phyloP scores from a whole-genome alignment of 2,329 filamentous ascomycete species.

The Nannizziopsis arthrosporioides region DNA sequence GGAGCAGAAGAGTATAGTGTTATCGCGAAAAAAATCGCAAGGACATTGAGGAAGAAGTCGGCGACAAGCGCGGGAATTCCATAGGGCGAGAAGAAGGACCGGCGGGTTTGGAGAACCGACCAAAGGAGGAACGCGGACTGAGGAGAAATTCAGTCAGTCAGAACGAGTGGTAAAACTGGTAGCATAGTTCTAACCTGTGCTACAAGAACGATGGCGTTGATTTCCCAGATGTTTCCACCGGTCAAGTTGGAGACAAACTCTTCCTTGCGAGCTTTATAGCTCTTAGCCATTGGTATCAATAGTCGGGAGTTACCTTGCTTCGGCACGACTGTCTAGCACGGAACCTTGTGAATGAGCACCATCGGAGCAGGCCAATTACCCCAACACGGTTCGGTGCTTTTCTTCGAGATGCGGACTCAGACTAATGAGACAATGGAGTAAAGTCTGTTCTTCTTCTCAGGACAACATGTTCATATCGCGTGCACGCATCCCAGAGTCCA shows the following conservation, averaged over 20 bases:
- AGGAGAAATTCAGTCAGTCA: constrained; percentile 14
- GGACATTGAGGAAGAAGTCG: constrained; percentile 82
- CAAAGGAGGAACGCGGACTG: constrained; percentile 75
- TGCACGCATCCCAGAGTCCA: too few species aligned
- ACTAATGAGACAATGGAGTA: too few species aligned
- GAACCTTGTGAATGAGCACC: too few species aligned
- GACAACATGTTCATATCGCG: too few species aligned
- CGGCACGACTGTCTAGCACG: not conserved
- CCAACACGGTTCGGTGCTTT: too few species aligned
- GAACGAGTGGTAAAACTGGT: constrained; percentile 4
- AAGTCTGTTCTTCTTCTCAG: too few species aligned
- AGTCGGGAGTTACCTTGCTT: not conserved
- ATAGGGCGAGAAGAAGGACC: constrained; percentile 72
- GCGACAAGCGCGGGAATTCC: constrained; percentile 54
- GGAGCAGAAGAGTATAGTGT: constrained; percentile 72
- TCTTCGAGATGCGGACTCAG: too few species aligned
- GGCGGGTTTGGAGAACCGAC: constrained; percentile 74
- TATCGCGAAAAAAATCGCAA: constrained; percentile 67
- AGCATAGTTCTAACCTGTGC: constrained; percentile 55
- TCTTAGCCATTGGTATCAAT: constrained; percentile 27
- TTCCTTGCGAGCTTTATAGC: constrained; percentile 87
- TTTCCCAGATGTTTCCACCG: constrained; percentile 71
- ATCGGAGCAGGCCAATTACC: too few species aligned
- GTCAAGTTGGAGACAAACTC: constrained; percentile 87
- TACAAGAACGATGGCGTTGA: constrained; percentile 74